A percentile compares a stretch with the other conserved stretches of the same genome.
phyloP scores from a whole-genome alignment of 805 yeast genomes.

The Candida methanosorbosa region DNA sequence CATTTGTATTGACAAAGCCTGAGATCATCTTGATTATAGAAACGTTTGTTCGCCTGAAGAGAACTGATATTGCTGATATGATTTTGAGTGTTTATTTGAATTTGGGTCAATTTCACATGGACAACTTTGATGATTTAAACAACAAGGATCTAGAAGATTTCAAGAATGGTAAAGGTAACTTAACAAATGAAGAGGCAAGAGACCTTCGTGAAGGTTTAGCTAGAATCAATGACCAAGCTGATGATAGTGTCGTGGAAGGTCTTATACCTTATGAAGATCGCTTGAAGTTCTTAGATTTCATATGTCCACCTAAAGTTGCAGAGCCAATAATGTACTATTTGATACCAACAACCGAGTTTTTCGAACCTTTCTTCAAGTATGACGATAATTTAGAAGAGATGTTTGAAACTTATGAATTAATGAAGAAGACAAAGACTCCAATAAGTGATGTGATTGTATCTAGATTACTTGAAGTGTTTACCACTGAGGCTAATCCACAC shows the following conservation, averaged over 20 bases:
- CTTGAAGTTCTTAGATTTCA: conserved; percentile 15
- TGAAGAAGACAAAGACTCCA: too few relatives aligned
- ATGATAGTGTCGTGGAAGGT: not conserved
- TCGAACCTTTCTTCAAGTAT: conserved; percentile 9
- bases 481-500: not conserved
- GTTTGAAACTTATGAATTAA: conserved; percentile 2
- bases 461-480: not conserved
- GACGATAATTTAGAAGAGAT: conserved; percentile 5
- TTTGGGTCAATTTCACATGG: too few relatives aligned
- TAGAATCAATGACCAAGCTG: not conserved
- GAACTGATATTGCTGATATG: not conserved
- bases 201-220: too few relatives aligned
- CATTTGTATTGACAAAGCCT: not conserved
- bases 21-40: not conserved
- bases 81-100: too few relatives aligned
- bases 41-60: not conserved
- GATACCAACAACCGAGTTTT: conserved; percentile 7
- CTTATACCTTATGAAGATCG: conserved; percentile 13
- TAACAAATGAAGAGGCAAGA: too few relatives aligned
- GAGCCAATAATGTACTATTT: conserved; percentile 14
- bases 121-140: too few relatives aligned
- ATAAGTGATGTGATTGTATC: not conserved
- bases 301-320: conserved; percentile 6
- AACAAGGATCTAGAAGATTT: not conserved
- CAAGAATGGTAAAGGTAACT: too few relatives aligned